A percentile compares a stretch with the other conserved stretches of the same genome.
Conservation (phyloP, 495 filamentous ascomycete genomes). For the Penicillium flavigenum region DNA sequence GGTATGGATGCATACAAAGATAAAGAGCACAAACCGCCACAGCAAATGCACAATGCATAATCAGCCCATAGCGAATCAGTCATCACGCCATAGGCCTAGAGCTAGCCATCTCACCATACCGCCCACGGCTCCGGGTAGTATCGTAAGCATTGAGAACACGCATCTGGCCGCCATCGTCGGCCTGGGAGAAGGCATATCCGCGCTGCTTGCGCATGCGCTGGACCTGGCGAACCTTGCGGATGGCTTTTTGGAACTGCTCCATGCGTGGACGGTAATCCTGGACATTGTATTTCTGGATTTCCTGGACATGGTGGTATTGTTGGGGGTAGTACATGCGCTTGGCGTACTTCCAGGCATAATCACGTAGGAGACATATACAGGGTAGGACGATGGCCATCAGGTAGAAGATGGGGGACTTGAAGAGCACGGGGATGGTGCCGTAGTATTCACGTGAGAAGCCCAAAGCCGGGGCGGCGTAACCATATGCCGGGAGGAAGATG, state of each 20-base stretch:
- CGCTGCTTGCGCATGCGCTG: slow-evolving; percentile 99
- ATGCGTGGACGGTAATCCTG: slow-evolving; percentile 98
- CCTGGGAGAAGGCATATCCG: slow-evolving; percentile 97
- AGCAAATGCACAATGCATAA: slow-evolving; percentile 15
- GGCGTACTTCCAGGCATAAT: slow-evolving; percentile 80
- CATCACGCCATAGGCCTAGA: slow-evolving; percentile 48
- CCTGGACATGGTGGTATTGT: slow-evolving; percentile 97
- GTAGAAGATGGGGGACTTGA: slow-evolving; percentile 84
- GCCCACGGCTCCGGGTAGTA: slow-evolving; percentile 85
- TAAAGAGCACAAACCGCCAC: slow-evolving; percentile 9
- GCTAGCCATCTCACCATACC: slow-evolving; percentile 96
- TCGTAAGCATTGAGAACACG: slow-evolving; percentile 95
- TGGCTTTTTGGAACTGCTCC: slow-evolving; percentile 99
- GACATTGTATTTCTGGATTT: slow-evolving; percentile 99
- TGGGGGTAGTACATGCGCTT: slow-evolving; percentile 97
- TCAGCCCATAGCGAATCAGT: slow-evolving; percentile 23
- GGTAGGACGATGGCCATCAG: slow-evolving; percentile 80
- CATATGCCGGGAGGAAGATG: slow-evolving; percentile 84
- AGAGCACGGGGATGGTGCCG: slow-evolving; percentile 77
- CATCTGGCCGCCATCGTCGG: slow-evolving; percentile 80
- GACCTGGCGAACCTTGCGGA: slow-evolving; percentile 96
- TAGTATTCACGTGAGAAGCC: slow-evolving; percentile 82
- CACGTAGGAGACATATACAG: slow-evolving; percentile 78
- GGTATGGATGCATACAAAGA: slow-evolving; percentile 20
- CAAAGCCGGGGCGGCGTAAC: slow-evolving; percentile 82